Percentiles rank a stretch among this genome's conserved stretches.
These are phyloP conservation scores for Rubia peregrina DNA, from an alignment of 305 asterid genomes.

Conservation along the genomic window DNA sequence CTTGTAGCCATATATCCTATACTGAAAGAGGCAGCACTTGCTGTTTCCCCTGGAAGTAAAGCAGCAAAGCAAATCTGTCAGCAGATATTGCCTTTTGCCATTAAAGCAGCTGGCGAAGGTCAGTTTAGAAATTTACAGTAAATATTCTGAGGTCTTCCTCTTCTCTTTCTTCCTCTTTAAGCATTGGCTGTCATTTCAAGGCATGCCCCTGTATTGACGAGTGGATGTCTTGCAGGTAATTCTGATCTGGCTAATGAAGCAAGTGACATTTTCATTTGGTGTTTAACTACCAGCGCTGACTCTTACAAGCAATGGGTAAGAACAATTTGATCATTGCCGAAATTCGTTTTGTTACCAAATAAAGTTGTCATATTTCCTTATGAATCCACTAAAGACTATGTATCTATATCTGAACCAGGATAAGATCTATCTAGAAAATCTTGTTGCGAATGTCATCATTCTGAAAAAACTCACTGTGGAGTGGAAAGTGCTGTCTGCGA, in stretches of 20 bases:
- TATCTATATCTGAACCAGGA: conserved; percentile 21
- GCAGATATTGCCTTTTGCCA: conserved; percentile 32
- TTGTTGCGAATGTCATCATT: conserved; percentile 30
- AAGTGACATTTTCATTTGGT: conserved; percentile 31
- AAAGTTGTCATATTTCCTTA: background rate
- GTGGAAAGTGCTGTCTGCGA: conserved; percentile 22
- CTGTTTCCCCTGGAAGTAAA: conserved; percentile 40
- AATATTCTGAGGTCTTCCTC: background rate
- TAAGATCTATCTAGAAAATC: conserved; percentile 28
- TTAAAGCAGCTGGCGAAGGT: conserved; percentile 39
- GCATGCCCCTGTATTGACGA: background rate
- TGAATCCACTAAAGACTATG: background rate
- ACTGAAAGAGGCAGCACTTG: conserved; percentile 39
- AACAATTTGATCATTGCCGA: background rate
- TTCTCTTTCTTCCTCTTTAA: background rate
- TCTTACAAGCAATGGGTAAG: conserved; percentile 36
- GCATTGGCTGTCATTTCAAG: background rate
- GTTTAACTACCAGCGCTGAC: conserved; percentile 33
- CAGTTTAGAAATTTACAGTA: background rate
- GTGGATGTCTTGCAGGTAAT: conserved; percentile 22
- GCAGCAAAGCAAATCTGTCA: conserved; percentile 35
- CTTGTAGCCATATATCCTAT: conserved; percentile 34
- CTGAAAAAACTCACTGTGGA: conserved; percentile 28
- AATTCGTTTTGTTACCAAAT: background rate
- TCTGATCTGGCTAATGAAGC: conserved; percentile 33